Base-by-base conservation (phyloP, 78 protist species). In the Emiliania huxleyi region DNA sequence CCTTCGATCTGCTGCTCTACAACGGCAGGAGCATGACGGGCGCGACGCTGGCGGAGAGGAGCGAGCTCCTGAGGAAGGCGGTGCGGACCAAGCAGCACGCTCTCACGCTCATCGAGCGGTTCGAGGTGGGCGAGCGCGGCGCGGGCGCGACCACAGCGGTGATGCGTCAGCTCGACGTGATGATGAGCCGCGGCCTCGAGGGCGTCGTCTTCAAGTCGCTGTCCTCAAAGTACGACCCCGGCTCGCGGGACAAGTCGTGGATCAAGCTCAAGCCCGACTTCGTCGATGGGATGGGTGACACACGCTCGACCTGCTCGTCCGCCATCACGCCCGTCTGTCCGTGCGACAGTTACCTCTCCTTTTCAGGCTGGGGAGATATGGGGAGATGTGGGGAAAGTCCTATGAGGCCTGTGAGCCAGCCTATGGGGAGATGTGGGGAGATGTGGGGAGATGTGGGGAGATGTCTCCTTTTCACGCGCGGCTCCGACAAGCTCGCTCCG, bases 201-300 rank as follows among this genome's bases (percentile, higher is more conserved):
- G 90, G 90, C 40, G 35, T 44, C 38, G 46, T 85, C 49, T 15
- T 85, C 71, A 85, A 85, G 90, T 1, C 42, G 46, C 71, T 48
- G 29, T 29, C 6, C 33, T 44, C 89, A 69, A 38, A 1, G 29
- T 83, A 83, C 21, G 89, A 21, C 15, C 85, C 85, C 29, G 46
- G 46, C n/a, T 22, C 26, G n/a, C 44, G 85, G n/a, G 4, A 29
- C 33, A 0, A 37, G 37, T 11, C 45, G 15, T 85, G 90, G 90
- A 2, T 19, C n/a, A 85, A 85, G 73, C 26, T 85, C 46, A 85
- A 85, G 71, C 90, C 90, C 33, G 90, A 85, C 29, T 45, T 40
- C 48, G 2, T 19, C 25, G 46, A 77, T n/a, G 90, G 46, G 8
- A 37, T 48, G 73, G 44, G 42, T 8, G 69, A 33, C 26, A 22